Evolutionary conservation across 2,329 filamentous ascomycete species (phyloP).

Genomic region (Aspergillus vadensis): DNA sequence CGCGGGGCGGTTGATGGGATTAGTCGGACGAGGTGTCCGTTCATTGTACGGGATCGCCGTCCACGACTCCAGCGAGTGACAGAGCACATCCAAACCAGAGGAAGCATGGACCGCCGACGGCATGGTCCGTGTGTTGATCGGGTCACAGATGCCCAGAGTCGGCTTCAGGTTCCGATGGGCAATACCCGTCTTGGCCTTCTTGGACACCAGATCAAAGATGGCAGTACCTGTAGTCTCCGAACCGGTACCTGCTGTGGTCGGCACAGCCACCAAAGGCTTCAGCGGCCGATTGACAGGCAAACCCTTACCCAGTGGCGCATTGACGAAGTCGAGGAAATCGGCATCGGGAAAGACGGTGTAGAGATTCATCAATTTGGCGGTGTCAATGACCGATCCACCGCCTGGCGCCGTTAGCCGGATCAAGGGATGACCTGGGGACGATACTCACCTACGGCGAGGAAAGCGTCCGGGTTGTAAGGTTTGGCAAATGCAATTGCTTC

Average conservation of each 20-base stretch:
- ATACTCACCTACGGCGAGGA: slow-evolving; percentile 75
- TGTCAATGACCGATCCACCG: slow-evolving; percentile 94
- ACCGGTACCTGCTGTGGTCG: slow-evolving; percentile 82
- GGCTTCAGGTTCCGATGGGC: slow-evolving; percentile 95
- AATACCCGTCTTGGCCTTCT: slow-evolving; percentile 91
- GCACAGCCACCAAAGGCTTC: slow-evolving; percentile 76
- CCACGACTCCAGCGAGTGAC: slow-evolving; percentile 94
- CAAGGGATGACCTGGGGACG: background rate
- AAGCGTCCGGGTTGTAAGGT: slow-evolving; percentile 79
- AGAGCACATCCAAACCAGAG: slow-evolving; percentile 91
- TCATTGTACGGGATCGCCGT: slow-evolving; percentile 94
- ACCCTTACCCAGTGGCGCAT: slow-evolving; percentile 87
- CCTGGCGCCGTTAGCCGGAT: slow-evolving; percentile 34
- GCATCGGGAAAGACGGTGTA: slow-evolving; percentile 90
- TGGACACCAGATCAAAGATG: slow-evolving; percentile 91
- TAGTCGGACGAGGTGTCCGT: slow-evolving; percentile 77
- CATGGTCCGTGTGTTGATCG: slow-evolving; percentile 94
- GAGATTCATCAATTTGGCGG: slow-evolving; percentile 97
- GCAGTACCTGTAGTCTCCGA: slow-evolving; percentile 97
- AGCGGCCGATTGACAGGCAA: slow-evolving; percentile 70
- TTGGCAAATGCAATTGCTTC: slow-evolving; percentile 88
- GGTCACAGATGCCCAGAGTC: slow-evolving; percentile 81
- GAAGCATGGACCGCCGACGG: slow-evolving; percentile 88
- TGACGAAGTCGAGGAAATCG: slow-evolving; percentile 96
- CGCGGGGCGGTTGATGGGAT: slow-evolving; percentile 86